Evolutionary conservation across 805 yeast genomes (phyloP).

Genomic region (Priceomyces melissophilus): DNA sequence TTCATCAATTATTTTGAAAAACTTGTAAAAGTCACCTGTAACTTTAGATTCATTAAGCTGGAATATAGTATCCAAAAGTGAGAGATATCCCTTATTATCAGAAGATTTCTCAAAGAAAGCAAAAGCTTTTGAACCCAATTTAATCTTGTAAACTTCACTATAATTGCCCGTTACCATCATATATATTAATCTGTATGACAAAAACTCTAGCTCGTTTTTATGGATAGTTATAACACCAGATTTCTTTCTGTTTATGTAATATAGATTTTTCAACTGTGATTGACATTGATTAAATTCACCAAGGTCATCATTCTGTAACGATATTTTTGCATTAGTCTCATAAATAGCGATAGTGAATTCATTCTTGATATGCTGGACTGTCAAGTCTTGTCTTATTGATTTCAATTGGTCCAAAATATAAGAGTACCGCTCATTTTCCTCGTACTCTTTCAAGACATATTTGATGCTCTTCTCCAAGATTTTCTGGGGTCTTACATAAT

Average conservation of each 20-base stretch:
- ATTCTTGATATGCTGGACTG: slow-evolving; percentile 83
- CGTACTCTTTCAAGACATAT: slow-evolving; percentile 51
- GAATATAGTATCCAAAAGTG: slow-evolving; percentile 14
- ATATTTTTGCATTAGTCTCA: slow-evolving; percentile 83
- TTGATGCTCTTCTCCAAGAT: slow-evolving; percentile 58
- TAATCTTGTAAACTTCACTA: slow-evolving; percentile 49
- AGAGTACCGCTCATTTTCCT: slow-evolving; percentile 49
- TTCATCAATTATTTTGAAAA: slow-evolving; percentile 37
- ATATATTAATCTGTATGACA: slow-evolving; percentile 71
- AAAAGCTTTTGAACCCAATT: slow-evolving; percentile 10
- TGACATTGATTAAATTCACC: slow-evolving; percentile 97
- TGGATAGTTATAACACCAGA: slow-evolving; percentile 14
- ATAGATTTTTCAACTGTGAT: slow-evolving; percentile 68
- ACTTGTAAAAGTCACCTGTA: slow-evolving; percentile 39
- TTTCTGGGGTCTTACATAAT: slow-evolving; percentile 68
- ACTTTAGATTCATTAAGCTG: slow-evolving; percentile 14
- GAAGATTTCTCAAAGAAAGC: slow-evolving; percentile 5
- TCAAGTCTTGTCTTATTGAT: slow-evolving; percentile 87
- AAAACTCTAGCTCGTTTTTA: slow-evolving; percentile 52
- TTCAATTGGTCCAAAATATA: slow-evolving; percentile 88
- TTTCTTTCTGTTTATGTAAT: slow-evolving; percentile 36
- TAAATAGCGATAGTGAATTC: slow-evolving; percentile 76
- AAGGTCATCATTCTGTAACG: slow-evolving; percentile 75
- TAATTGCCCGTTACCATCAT: slow-evolving; percentile 68
- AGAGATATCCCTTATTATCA: slow-evolving; percentile 11